phyloP scores from a whole-genome alignment of 2,329 filamentous ascomycete species.

The Pseudophaeomoniella oleicola region DNA sequence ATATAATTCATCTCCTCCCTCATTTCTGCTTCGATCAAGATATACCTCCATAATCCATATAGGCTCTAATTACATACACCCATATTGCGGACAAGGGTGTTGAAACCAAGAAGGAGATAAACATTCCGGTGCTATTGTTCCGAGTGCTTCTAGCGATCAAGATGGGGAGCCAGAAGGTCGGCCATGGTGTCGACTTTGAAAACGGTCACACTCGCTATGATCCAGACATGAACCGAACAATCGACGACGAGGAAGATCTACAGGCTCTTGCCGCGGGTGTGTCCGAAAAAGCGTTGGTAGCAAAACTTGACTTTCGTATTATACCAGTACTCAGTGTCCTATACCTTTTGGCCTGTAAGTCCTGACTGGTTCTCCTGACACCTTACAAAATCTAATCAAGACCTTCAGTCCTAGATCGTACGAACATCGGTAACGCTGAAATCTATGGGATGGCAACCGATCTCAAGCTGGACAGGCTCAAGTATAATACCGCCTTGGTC shows the following conservation, averaged over 20 bases:
- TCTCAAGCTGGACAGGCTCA: slow-evolving; percentile 29
- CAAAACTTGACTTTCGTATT: slow-evolving; percentile 56
- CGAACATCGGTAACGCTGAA: slow-evolving; percentile 68
- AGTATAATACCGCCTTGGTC: slow-evolving; percentile 34
- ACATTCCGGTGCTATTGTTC: no score
- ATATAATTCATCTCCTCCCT: no score
- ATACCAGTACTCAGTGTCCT: slow-evolving; percentile 60
- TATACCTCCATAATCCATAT: no score
- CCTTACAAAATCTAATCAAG: no score
- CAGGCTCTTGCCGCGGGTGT: slow-evolving; percentile 6
- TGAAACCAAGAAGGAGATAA: no score
- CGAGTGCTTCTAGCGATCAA: no score
- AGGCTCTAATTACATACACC: no score
- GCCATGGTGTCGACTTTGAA: not conserved
- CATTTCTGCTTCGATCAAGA: no score
- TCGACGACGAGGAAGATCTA: slow-evolving; percentile 6
- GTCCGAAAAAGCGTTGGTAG: slow-evolving; percentile 46
- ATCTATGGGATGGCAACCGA: slow-evolving; percentile 51
- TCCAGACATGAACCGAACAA: slow-evolving; percentile 11
- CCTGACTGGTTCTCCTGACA: no score
- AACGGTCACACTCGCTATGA: slow-evolving; percentile 7
- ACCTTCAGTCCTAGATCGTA: slow-evolving; percentile 29
- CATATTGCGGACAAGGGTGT: no score
- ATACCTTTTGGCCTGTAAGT: slow-evolving; percentile 27
- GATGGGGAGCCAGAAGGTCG: no score